phyloP scores from a whole-genome alignment of 164 flowering plant species.

The Kalanchoe fedtschenkoi region DNA sequence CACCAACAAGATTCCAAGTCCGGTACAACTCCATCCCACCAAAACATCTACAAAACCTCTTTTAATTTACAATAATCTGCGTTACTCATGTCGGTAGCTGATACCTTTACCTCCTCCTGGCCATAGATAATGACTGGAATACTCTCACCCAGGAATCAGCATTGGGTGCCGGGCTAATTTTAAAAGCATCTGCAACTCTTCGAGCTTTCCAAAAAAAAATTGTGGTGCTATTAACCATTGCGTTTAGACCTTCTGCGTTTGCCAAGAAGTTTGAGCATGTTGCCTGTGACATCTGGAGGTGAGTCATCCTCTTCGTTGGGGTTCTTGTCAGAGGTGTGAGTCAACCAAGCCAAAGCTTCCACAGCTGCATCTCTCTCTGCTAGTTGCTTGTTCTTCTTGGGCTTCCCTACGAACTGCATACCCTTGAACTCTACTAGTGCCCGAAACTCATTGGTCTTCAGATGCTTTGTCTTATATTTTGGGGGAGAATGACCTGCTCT shows the following conservation, averaged over 20 bases:
- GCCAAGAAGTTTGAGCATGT: constrained; percentile 85
- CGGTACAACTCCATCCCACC: too few species aligned
- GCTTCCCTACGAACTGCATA: constrained; percentile 97
- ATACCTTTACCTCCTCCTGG: neutral
- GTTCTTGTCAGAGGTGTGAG: constrained; percentile 68
- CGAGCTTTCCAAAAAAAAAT: neutral
- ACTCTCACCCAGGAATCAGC: neutral
- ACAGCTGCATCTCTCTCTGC: constrained; percentile 96
- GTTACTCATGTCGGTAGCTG: neutral
- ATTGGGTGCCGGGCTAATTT: neutral
- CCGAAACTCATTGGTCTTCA: constrained; percentile 86
- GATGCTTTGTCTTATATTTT: constrained; percentile 88
- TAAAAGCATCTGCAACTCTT: neutral
- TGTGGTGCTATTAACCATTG: neutral
- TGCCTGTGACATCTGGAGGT: constrained; percentile 67
- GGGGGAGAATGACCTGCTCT: constrained; percentile 96
- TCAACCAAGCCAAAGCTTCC: constrained; percentile 92
- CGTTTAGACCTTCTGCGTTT: constrained; percentile 38
- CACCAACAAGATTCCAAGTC: neutral
- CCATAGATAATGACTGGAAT: neutral
- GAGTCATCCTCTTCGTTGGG: constrained; percentile 35
- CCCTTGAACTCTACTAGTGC: constrained; percentile 93
- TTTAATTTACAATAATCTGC: neutral
- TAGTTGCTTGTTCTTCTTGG: constrained; percentile 78
- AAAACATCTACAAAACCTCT: neutral